Evolutionary conservation across 1,284 basidiomycete species (phyloP).

Genomic region (Cerrena zonata): DNA sequence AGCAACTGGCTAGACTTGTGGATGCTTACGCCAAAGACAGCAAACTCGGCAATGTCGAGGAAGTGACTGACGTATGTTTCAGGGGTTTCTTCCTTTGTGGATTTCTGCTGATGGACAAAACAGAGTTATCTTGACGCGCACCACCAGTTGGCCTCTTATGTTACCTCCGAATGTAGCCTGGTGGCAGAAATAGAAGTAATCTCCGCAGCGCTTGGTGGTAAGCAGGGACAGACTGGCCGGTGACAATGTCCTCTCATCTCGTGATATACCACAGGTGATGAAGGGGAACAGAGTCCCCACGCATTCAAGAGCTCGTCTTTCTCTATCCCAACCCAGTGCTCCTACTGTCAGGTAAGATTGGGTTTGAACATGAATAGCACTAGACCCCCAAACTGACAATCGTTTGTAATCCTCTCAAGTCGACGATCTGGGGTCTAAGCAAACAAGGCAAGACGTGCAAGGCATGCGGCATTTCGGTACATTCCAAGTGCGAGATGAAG

Average conservation of each 20-base stretch:
- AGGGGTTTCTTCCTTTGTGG: background rate
- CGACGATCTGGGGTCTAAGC: constrained; percentile 78
- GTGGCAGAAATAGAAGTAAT: constrained; percentile 60
- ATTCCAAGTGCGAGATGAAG: constrained; percentile 80
- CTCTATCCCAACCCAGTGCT: constrained; percentile 76
- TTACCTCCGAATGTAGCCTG: constrained; percentile 49
- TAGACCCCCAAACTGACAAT: background rate
- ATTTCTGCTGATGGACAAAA: background rate
- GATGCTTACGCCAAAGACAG: constrained; percentile 48
- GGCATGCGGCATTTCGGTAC: constrained; percentile 73
- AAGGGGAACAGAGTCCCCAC: constrained; percentile 66
- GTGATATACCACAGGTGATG: constrained; percentile 47
- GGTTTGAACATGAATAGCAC: background rate
- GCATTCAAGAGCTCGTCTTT: constrained; percentile 78
- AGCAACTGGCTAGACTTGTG: constrained; percentile 46
- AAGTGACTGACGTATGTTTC: constrained; percentile 47
- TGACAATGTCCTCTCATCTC: background rate
- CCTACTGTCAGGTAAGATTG: constrained; percentile 65
- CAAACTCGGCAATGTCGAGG: constrained; percentile 55
- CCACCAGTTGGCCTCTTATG: constrained; percentile 55
- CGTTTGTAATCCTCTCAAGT: constrained; percentile 31
- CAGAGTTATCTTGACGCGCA: constrained; percentile 63
- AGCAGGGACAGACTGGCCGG: constrained; percentile 14
- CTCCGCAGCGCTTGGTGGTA: constrained; percentile 58
- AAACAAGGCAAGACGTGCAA: constrained; percentile 81